Evolutionary conservation across 257 asterid species (phyloP).

Genomic region (Ajuga chamaepitys): DNA sequence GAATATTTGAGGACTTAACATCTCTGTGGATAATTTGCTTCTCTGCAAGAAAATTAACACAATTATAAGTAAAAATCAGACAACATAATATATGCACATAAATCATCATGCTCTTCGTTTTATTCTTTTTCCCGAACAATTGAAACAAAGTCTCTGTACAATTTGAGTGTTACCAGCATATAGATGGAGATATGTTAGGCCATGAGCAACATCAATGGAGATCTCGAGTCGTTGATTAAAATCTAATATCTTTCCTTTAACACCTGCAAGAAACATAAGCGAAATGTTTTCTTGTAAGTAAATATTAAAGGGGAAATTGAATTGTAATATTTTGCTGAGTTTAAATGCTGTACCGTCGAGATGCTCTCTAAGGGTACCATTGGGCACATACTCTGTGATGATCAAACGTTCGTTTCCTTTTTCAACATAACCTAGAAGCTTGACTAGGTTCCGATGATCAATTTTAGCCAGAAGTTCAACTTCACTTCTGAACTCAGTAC

Average conservation of each 20-base stretch:
- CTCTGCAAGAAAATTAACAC: constrained; percentile 36
- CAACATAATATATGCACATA: not conserved
- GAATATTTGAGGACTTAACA: constrained; percentile 92
- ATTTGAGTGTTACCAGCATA: constrained; percentile 63
- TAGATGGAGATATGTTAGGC: constrained; percentile 84
- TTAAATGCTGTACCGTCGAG: constrained; percentile 65
- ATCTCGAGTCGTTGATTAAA: constrained; percentile 92
- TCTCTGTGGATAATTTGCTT: constrained; percentile 99
- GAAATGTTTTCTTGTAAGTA: constrained; percentile 3
- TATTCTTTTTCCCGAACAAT: not conserved
- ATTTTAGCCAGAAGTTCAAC: constrained; percentile 91
- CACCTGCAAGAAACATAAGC: constrained; percentile 44
- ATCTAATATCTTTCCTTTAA: constrained; percentile 66
- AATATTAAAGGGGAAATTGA: not conserved
- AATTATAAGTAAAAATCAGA: not conserved
- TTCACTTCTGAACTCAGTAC: constrained; percentile 80
- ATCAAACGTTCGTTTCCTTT: constrained; percentile 78
- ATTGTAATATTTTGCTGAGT: constrained; percentile 5
- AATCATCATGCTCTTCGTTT: not conserved
- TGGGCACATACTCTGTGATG: constrained; percentile 87
- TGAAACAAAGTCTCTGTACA: constrained; percentile 12
- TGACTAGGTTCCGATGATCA: constrained; percentile 92
- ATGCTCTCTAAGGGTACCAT: constrained; percentile 96
- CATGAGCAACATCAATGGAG: constrained; percentile 88
- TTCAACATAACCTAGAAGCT: constrained; percentile 89